Conservation (phyloP, 2,329 filamentous ascomycete species). For the Ascochyta pisi region DNA sequence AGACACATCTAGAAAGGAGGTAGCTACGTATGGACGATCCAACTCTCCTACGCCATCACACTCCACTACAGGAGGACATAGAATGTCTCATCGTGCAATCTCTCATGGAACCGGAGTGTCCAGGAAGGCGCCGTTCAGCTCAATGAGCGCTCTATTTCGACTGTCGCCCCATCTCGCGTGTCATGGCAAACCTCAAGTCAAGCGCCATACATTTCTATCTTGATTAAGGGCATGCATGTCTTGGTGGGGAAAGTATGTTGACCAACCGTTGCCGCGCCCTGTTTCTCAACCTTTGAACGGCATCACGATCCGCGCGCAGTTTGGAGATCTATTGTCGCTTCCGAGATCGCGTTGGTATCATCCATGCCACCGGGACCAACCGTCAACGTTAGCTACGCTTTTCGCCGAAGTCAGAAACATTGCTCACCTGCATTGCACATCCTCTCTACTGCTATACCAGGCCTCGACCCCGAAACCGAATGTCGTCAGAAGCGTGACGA, state of each 20-base stretch:
- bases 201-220: neutral
- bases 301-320: neutral
- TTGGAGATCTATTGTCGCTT: slow-evolving; percentile 14
- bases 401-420: slow-evolving; percentile 5
- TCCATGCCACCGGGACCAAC: slow-evolving; percentile 32
- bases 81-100: slow-evolving; percentile 31
- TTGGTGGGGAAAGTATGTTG: neutral
- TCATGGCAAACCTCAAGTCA: neutral
- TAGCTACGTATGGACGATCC: slow-evolving; percentile 19
- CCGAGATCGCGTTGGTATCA: slow-evolving; percentile 27
- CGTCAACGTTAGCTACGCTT: slow-evolving; percentile 11
- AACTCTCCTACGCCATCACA: slow-evolving; percentile 5
- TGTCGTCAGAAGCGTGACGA: slow-evolving; percentile 2
- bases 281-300: neutral
- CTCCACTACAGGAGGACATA: slow-evolving; percentile 15
- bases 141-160: neutral
- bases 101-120: slow-evolving; percentile 5
- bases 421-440: slow-evolving; percentile 1
- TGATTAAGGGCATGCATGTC: neutral
- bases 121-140: neutral
- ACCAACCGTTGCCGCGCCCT: neutral
- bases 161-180: neutral
- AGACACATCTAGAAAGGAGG: slow-evolving; percentile 25
- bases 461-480: neutral
- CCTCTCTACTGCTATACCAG: neutral